Evolutionary conservation across 208 protist genomes (phyloP), one percentile per base, ranked within the genome.

Genomic region (Acanthamoeba castellanii): DNA sequence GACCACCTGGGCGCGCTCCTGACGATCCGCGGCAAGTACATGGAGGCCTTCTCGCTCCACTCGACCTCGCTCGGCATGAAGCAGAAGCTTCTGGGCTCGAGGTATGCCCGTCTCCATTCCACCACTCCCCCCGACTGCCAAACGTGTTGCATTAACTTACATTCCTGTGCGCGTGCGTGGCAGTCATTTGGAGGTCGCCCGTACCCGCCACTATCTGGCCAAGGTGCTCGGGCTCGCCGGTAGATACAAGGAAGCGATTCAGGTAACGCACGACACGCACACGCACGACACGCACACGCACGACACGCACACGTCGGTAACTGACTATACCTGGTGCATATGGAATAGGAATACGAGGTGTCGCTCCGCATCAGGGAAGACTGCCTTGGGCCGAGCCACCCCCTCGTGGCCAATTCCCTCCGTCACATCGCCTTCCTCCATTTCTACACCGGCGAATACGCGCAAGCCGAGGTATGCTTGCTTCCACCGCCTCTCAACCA

Each of bases 361-460:
- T 91, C 84, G 59, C 45, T 91, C 9, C 32, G 45, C 37, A 70
- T 91, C 30, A 61, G 84, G 59, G 57, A 91, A 32, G 84, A 70
- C 50, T 72, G 84, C 27, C 57, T 91, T 6, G 57, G 84, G 9
- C 84, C 84, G 37, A 68, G 34, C 37, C 84, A 91, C 57, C 84
- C 84, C 4, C 59, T 91, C 37, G 84, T 91, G 45, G 84, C 84
- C 50, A 91, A 91, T 27, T 70, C 52, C 25, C 57, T 91, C 25
- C 45, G 84, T 1, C 84, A 91, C 57, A 91, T 91, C 50, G 84
- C 84, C 37, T 91, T 91, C 84, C 59, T 91, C 30, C 84, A 91
- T n/a, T 91, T 91, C 59, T 91, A 91, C 57, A 91, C 84, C n/a
- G 84, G 84, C 57, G 84, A 91, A n/a, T 91, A 91, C 45, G 20